Evolutionary conservation across 1,284 basidiomycete species (phyloP).

Genomic region (Boletus albobrunnescens): DNA sequence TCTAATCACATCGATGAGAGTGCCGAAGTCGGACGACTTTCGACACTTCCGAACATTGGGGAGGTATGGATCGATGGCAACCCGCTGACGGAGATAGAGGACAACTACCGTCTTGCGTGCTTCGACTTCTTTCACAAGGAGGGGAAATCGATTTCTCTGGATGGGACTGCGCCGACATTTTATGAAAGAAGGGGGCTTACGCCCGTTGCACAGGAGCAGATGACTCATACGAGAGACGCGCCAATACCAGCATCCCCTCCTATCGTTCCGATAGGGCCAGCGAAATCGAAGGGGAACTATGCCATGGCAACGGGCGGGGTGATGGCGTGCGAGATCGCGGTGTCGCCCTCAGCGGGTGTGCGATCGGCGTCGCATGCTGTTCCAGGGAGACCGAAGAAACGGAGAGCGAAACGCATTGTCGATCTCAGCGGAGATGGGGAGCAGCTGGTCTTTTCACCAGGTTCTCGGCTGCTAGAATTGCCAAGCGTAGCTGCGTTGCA

Average conservation of each 20-base stretch:
- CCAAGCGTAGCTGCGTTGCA: constrained; percentile 19
- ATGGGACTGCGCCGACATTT: constrained; percentile 71
- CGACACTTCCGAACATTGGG: constrained; percentile 70
- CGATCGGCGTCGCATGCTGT: constrained; percentile 43
- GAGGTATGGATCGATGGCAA: constrained; percentile 83
- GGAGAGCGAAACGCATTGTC: constrained; percentile 67
- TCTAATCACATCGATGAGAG: constrained; percentile 79
- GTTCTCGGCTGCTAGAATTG: constrained; percentile 1
- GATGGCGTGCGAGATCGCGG: constrained; percentile 22
- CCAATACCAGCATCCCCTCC: constrained; percentile 55
- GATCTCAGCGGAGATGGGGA: constrained; percentile 49
- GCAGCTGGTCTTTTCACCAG: constrained; percentile 28
- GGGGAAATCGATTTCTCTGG: constrained; percentile 67
- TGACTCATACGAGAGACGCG: constrained; percentile 46
- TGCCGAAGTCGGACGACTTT: constrained; percentile 82
- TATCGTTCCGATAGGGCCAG: constrained; percentile 50
- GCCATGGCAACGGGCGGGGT: constrained; percentile 32
- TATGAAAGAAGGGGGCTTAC: constrained; percentile 69
- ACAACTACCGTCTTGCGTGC: constrained; percentile 70
- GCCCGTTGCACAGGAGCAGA: constrained; percentile 46
- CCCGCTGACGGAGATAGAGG: constrained; percentile 68
- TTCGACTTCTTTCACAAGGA: constrained; percentile 84
- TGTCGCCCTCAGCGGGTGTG: constrained; percentile 40
- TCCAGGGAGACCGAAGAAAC: constrained; percentile 45
- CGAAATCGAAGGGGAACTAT: constrained; percentile 20